Percentiles rank a stretch among this genome's conserved stretches.
phyloP scores from a whole-genome alignment of 495 filamentous ascomycete genomes.

The Xylaria bambusicola region DNA sequence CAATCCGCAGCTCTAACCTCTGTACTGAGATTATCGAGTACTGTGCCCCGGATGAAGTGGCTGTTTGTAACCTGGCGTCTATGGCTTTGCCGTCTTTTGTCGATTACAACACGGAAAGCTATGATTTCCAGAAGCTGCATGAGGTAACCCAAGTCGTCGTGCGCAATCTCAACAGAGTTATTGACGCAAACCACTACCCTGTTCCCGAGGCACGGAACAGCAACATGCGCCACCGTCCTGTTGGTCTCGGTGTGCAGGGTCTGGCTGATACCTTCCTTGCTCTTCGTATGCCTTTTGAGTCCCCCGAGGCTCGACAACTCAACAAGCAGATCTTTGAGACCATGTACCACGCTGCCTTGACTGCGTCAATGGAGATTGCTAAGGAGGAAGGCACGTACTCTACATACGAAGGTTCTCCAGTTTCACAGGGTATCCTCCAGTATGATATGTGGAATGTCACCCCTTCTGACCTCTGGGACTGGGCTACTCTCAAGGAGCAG shows the following conservation, averaged over 20 bases:
- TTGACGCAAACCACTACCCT: constrained; percentile 96
- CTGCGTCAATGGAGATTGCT: constrained; percentile 82
- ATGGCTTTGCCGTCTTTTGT: constrained; percentile 88
- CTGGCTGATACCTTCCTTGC: constrained; percentile 98
- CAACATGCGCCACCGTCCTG: constrained; percentile 93
- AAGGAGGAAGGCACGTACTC: constrained; percentile 80
- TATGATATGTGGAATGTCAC: constrained; percentile 98
- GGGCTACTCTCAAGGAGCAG: constrained; percentile 82
- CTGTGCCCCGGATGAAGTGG: constrained; percentile 94
- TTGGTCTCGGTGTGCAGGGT: constrained; percentile 96
- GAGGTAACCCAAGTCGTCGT: constrained; percentile 88
- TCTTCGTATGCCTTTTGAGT: constrained; percentile 95
- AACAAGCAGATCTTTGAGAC: constrained; percentile 99
- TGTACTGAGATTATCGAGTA: constrained; percentile 99
- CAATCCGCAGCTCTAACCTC: constrained; percentile 96
- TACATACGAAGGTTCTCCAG: constrained; percentile 89
- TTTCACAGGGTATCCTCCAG: constrained; percentile 93
- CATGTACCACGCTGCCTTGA: constrained; percentile 95
- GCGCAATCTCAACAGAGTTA: constrained; percentile 95
- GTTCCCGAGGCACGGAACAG: constrained; percentile 88
- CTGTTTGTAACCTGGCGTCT: constrained; percentile 96
- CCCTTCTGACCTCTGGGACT: constrained; percentile 95
- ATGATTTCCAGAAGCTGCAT: constrained; percentile 94
- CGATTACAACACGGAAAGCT: constrained; percentile 75
- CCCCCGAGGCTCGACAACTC: constrained; percentile 84